A percentile compares a stretch with the other conserved stretches of the same genome.
Evolutionary conservation across 2,329 filamentous ascomycete species (phyloP).

Genomic region (Trichoderma asperellum): DNA sequence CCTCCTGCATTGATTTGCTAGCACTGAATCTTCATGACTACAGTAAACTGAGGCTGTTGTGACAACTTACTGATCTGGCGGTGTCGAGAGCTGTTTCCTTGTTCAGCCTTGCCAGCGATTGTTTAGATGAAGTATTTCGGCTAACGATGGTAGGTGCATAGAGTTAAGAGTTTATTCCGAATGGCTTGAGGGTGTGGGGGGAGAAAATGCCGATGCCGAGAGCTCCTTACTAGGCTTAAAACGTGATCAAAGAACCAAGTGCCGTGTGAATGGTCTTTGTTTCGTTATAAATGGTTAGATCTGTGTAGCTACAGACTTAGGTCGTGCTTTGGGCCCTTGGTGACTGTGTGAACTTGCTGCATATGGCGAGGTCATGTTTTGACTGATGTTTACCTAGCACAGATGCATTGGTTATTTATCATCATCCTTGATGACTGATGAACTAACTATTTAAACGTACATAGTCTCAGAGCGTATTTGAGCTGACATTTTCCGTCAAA

Average conservation of each 20-base stretch:
- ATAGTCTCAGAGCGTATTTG: neutral
- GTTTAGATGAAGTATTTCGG: neutral
- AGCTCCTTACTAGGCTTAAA: neutral
- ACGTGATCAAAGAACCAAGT: neutral
- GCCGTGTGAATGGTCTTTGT: no score
- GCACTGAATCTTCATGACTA: neutral
- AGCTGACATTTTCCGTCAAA: neutral
- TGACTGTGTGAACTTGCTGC: neutral
- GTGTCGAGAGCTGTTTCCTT: neutral
- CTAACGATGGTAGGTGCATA: conserved; percentile 17
- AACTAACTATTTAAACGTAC: no score
- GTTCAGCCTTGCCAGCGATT: neutral
- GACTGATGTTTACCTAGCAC: neutral
- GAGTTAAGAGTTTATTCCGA: conserved; percentile 19
- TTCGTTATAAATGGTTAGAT: no score
- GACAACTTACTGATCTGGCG: neutral
- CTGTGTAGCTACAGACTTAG: no score
- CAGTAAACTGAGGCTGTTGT: neutral
- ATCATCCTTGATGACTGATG: neutral
- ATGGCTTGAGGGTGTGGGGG: conserved; percentile 3
- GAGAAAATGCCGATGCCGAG: neutral
- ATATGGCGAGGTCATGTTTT: neutral
- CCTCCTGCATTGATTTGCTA: neutral
- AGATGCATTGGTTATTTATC: neutral
- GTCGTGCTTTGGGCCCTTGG: no score